Evolutionary conservation across 2,329 filamentous ascomycete species (phyloP).

Genomic region (Colletotrichum shisoi): DNA sequence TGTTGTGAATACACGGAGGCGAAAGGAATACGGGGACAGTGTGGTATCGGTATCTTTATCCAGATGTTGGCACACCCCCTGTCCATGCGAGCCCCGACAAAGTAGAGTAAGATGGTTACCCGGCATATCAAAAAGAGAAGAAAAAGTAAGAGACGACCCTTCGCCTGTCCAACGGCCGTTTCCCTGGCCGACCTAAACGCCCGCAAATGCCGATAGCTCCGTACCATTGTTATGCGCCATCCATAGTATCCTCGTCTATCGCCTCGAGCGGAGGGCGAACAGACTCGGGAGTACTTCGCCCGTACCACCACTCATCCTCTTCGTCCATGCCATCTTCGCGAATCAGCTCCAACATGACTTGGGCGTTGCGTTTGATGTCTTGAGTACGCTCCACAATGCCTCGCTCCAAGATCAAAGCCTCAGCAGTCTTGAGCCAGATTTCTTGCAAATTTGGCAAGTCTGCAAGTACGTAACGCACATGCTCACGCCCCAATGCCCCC

Average conservation of each 20-base stretch:
- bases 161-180: constrained; percentile 15
- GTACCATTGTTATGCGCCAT: constrained; percentile 40
- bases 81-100: constrained; percentile 32
- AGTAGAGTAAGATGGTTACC: background rate
- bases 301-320: constrained; percentile 71
- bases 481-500: constrained; percentile 60
- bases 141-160: background rate
- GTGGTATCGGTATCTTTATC: constrained; percentile 29
- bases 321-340: constrained; percentile 66
- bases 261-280: constrained; percentile 60
- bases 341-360: constrained; percentile 70
- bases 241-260: constrained; percentile 61
- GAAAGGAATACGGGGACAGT: constrained; percentile 13
- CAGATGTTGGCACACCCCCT: constrained; percentile 17
- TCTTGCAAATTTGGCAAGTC: constrained; percentile 67
- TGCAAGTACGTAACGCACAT: constrained; percentile 59
- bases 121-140: background rate
- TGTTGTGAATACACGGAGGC: constrained; percentile 2
- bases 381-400: constrained; percentile 65
- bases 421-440: constrained; percentile 70
- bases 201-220: constrained; percentile 38
- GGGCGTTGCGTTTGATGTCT: constrained; percentile 70
- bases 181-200: constrained; percentile 34
- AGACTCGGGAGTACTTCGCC: constrained; percentile 61
- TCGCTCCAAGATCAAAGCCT: constrained; percentile 67